phyloP scores from a whole-genome alignment of 2,329 filamentous ascomycete species.

The Sporothrix globosa region DNA sequence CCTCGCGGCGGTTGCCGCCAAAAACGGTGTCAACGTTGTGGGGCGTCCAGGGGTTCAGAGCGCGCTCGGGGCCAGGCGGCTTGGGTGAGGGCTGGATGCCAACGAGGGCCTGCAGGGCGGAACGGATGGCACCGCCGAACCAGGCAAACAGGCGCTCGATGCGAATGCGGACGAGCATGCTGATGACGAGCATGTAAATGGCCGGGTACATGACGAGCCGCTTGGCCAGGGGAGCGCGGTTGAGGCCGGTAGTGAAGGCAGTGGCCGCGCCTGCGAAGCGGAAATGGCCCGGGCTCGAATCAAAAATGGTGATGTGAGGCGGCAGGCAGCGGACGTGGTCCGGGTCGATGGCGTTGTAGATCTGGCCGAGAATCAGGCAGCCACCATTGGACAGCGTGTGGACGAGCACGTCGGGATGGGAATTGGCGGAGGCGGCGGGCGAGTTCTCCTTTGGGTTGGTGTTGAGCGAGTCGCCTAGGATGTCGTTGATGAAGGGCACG shows the following conservation, averaged over 20 bases:
- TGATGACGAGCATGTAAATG: conserved; percentile 40
- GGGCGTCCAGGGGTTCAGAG: conserved; percentile 37
- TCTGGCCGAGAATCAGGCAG: conserved; percentile 47
- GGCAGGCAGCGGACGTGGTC: conserved; percentile 42
- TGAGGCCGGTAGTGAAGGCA: conserved; percentile 28
- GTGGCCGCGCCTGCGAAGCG: conserved; percentile 40
- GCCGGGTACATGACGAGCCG: conserved; percentile 39
- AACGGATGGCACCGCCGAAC: background rate
- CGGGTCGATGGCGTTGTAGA: conserved; percentile 42
- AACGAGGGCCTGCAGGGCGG: background rate
- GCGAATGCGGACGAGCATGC: conserved; percentile 42
- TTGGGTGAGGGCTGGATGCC: conserved; percentile 17
- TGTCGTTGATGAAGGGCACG: conserved; percentile 46
- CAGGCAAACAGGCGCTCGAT: background rate
- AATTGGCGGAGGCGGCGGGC: conserved; percentile 34
- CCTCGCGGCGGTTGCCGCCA: conserved; percentile 45
- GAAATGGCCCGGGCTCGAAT: conserved; percentile 55
- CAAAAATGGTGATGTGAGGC: conserved; percentile 50
- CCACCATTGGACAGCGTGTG: conserved; percentile 61
- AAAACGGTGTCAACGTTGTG: conserved; percentile 45
- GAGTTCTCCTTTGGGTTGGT: background rate
- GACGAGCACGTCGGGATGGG: conserved; percentile 47
- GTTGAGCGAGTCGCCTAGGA: conserved; percentile 33
- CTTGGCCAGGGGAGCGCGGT: conserved; percentile 30
- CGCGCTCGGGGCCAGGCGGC: conserved; percentile 23